Evolutionary conservation across 495 filamentous ascomycete species (phyloP).

Genomic region (Aspergillus nidulans): DNA sequence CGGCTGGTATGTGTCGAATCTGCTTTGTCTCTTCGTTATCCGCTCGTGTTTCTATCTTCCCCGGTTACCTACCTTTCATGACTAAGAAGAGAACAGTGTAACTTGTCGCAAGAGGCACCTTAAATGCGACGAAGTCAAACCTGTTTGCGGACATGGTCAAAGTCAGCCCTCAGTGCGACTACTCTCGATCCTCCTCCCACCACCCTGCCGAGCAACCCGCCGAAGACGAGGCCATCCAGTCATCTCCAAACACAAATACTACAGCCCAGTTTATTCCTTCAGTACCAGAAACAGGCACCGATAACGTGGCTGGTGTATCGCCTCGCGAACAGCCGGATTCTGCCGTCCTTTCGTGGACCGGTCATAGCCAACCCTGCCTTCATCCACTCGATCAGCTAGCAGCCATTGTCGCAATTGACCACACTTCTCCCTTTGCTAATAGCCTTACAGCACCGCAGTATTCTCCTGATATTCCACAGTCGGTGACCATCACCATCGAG

Average conservation of each 20-base stretch:
- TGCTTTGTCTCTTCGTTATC: too few relatives aligned
- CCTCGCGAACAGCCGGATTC: not conserved
- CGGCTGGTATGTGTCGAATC: not conserved
- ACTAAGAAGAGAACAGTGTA: not conserved
- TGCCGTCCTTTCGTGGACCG: not conserved
- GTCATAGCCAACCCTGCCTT: not conserved
- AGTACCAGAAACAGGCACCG: not conserved
- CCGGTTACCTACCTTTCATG: too few relatives aligned
- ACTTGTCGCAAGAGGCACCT: not conserved
- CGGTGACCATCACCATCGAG: not conserved
- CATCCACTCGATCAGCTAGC: constrained; percentile 1
- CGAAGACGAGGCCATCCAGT: not conserved
- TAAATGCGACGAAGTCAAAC: constrained; percentile 1
- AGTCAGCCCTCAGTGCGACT: constrained; percentile 1
- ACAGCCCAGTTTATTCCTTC: not conserved
- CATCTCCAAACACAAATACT: not conserved
- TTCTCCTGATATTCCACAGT: not conserved
- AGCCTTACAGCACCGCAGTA: not conserved
- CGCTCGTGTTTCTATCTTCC: too few relatives aligned
- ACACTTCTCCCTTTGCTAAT: not conserved
- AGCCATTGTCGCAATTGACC: not conserved
- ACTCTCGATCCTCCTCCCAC: not conserved
- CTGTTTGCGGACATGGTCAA: not conserved
- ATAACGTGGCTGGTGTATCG: not conserved
- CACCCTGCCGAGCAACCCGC: not conserved